Conservation (phyloP, 75 land plant genomes). For the Larix kaempferi region DNA sequence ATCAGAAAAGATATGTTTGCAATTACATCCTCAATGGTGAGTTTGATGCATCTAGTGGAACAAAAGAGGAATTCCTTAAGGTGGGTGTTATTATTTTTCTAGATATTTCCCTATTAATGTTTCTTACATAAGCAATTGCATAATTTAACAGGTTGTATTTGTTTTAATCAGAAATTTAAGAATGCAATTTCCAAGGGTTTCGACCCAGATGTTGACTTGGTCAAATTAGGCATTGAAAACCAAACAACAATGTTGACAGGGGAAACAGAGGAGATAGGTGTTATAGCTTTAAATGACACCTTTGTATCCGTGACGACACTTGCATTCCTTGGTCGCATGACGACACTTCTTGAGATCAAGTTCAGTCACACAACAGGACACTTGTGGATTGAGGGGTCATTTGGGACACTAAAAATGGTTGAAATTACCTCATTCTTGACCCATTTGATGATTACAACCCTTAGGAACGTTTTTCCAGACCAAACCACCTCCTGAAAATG, state of each 20-base stretch:
- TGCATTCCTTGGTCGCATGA: too few relatives aligned
- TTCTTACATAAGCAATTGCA: not conserved
- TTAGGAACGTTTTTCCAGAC: too few relatives aligned
- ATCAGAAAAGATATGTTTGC: constrained; percentile 84
- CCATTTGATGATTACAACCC: too few relatives aligned
- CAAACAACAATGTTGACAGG: constrained; percentile 99
- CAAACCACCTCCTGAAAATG: too few relatives aligned
- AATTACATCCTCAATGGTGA: constrained; percentile 89
- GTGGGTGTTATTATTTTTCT: constrained; percentile 23
- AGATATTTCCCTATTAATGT: not conserved
- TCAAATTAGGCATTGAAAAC: constrained; percentile 87
- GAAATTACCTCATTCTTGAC: too few relatives aligned
- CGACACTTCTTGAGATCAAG: too few relatives aligned
- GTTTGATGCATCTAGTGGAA: constrained; percentile 93
- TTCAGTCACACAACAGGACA: too few relatives aligned
- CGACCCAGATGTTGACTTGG: constrained; percentile 82
- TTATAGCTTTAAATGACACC: too few relatives aligned
- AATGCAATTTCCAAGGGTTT: constrained; percentile 74
- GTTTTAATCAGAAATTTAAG: constrained; percentile 82
- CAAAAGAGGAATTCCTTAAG: constrained; percentile 82
- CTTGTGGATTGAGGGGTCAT: too few relatives aligned
- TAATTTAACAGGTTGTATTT: constrained; percentile 9
- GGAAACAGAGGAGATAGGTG: constrained; percentile 98
- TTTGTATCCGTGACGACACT: too few relatives aligned
- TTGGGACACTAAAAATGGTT: too few relatives aligned